These are phyloP conservation scores for Corymbia citriodora DNA, from an alignment of 441 rosid species.

Conservation along the genomic window DNA sequence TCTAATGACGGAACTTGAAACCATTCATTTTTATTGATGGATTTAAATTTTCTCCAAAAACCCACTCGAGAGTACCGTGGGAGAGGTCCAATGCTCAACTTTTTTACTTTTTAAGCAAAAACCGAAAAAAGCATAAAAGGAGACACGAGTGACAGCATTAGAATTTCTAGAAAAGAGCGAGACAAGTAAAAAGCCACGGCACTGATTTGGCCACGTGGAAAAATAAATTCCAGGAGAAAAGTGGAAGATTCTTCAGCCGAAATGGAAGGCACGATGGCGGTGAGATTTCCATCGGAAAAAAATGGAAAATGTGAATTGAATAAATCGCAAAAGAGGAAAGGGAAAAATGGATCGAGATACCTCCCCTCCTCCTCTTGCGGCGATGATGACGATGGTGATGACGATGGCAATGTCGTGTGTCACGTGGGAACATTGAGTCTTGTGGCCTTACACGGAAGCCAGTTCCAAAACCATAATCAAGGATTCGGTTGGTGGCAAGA, in stretches of 20 bases:
- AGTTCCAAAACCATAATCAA: not conserved
- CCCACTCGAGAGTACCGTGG: too few relatives aligned
- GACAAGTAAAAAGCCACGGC: not conserved
- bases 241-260: not conserved
- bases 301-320: not conserved
- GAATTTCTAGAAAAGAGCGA: not conserved
- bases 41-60: too few relatives aligned
- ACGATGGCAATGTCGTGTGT: not conserved
- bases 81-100: not conserved
- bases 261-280: not conserved
- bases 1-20: too few relatives aligned
- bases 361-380: too few relatives aligned
- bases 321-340: not conserved
- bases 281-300: too few relatives aligned
- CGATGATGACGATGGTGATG: too few relatives aligned
- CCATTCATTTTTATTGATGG: too few relatives aligned
- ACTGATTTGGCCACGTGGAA: not conserved
- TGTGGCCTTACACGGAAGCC: not conserved
- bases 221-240: too few relatives aligned
- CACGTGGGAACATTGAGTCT: not conserved
- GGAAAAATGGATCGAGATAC: not conserved
- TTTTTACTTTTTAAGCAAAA: not conserved
- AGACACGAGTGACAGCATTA: not conserved
- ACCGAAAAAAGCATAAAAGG: not conserved
- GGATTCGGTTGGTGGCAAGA: fast-evolving